Evolutionary conservation across 805 yeast species (phyloP), one percentile per base, ranked within the genome.

Genomic region (Suhomyces sp.): DNA sequence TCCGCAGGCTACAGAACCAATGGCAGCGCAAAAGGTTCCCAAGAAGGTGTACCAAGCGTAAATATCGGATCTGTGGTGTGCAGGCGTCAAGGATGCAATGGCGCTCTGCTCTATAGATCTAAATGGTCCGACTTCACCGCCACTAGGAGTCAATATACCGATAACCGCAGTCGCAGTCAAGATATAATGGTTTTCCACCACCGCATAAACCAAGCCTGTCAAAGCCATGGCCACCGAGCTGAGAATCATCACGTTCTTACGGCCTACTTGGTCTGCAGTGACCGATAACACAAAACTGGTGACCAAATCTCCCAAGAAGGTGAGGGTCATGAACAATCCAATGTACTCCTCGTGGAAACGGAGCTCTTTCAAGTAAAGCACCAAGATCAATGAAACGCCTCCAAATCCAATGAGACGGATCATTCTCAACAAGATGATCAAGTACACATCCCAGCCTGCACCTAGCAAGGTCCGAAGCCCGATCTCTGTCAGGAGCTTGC

Each of bases 51-150:
- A 82, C 85, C 86, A 82, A 6, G 84, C 80, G 58, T 77, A 82
- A n/a, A 80, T 68, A 58, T 82, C 86, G 0, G 85, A 72, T 50
- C 85, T 63, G 29, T 74, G 67, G 9, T 69, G 71, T 13, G 69
- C 59, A 6, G 72, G 64, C 4, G 74, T 70, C 53, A 82, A 61
- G 15, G 81, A 77, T 0, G 85, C 83, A 36, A 82, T 68, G 1
- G 80, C 63, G 29, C 81, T 70, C 55, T 81, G 85, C 58, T 82
- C 87, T n/a, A 82, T 67, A 7, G 84, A 76, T 54, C 84, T 68
- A 63, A 81, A 82, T 1, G 86, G 83, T 0, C 86, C 85, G 23
- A 80, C 82, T 54, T 82, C 87, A 5, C 78, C 78, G 4, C 86
- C 86, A n/a, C 78, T 69, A 2, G 85, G 84, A 1, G 85, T 80